A percentile compares a stretch with the other conserved stretches of the same genome.
phyloP scores from a whole-genome alignment of 768 basidiomycete species.

The Gymnopilus dilepis region DNA sequence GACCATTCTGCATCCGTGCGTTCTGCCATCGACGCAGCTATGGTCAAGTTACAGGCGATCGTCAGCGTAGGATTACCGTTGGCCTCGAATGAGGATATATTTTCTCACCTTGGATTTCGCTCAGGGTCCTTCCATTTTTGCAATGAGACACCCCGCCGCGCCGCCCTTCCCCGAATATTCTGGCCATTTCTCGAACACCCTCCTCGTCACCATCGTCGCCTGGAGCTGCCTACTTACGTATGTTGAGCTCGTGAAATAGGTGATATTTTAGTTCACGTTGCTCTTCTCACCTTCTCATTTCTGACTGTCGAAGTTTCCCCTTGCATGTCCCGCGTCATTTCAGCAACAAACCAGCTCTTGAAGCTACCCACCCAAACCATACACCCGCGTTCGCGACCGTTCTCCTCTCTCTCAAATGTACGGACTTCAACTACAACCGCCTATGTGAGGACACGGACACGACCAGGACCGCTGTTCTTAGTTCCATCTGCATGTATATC shows the following conservation, averaged over 20 bases:
- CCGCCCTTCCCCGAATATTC: conserved; percentile 8
- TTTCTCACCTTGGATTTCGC: neutral
- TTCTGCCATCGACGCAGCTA: neutral
- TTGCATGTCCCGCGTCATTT: conserved; percentile 16
- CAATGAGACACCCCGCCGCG: neutral
- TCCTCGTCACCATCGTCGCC: conserved; percentile 1
- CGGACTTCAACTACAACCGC: neutral
- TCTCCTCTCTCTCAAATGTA: conserved; percentile 12
- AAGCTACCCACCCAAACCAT: neutral
- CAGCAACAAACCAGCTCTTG: conserved; percentile 5
- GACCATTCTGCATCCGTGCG: conserved; percentile 5
- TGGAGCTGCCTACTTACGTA: neutral
- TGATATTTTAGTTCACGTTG: neutral
- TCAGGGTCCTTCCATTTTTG: neutral
- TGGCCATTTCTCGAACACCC: conserved; percentile 17
- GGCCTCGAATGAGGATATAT: neutral
- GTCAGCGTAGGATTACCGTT: no score
- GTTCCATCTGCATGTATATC: conserved; percentile 30
- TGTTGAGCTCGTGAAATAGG: neutral
- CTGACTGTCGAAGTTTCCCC: neutral
- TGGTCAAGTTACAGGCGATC: neutral
- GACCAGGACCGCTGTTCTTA: conserved; percentile 30
- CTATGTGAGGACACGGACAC: conserved; percentile 29
- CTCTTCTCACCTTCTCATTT: neutral
- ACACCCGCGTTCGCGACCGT: neutral